phyloP scores from a whole-genome alignment of 2,329 filamentous ascomycete species.

The Paraconiothyrium brasiliense region DNA sequence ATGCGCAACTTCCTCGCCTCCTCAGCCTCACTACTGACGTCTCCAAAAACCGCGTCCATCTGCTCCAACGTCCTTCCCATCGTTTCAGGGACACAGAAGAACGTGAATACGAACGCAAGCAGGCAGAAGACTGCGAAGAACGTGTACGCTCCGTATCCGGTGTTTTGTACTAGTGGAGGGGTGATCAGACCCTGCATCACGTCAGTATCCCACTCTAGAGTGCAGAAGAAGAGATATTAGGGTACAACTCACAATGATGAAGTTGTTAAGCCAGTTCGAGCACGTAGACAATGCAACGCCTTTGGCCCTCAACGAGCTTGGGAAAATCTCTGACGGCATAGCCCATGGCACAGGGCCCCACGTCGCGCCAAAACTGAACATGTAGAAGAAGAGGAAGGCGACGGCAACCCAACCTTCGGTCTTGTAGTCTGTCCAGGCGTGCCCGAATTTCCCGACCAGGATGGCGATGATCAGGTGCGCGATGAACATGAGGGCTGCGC shows the following conservation, averaged over 20 bases:
- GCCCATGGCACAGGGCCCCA: slow-evolving; percentile 65
- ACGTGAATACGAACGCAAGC: slow-evolving; percentile 46
- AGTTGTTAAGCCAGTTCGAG: slow-evolving; percentile 72
- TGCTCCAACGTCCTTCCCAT: slow-evolving; percentile 46
- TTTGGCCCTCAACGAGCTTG: slow-evolving; percentile 68
- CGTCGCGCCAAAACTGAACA: slow-evolving; percentile 68
- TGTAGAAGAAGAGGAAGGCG: slow-evolving; percentile 69
- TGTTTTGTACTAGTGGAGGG: slow-evolving; percentile 69
- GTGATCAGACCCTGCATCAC: slow-evolving; percentile 66
- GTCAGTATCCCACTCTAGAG: slow-evolving; percentile 50
- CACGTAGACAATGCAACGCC: slow-evolving; percentile 72
- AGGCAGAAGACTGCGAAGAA: slow-evolving; percentile 52
- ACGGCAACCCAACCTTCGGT: slow-evolving; percentile 65
- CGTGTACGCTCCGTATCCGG: slow-evolving; percentile 55
- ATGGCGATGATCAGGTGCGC: slow-evolving; percentile 65
- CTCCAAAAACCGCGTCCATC: slow-evolving; percentile 51
- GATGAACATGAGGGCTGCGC: slow-evolving; percentile 58
- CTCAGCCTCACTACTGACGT: slow-evolving; percentile 47
- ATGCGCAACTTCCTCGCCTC: slow-evolving; percentile 44
- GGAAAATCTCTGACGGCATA: slow-evolving; percentile 69
- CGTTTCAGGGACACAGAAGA: slow-evolving; percentile 48
- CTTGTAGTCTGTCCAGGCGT: slow-evolving; percentile 61
- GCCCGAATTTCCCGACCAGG: slow-evolving; percentile 62
- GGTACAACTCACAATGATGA: slow-evolving; percentile 59
- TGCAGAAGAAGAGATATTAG: background rate